These are phyloP conservation scores for Paradendryphiella salina DNA, from an alignment of 2,329 filamentous ascomycete genomes.

Conservation along the genomic window DNA sequence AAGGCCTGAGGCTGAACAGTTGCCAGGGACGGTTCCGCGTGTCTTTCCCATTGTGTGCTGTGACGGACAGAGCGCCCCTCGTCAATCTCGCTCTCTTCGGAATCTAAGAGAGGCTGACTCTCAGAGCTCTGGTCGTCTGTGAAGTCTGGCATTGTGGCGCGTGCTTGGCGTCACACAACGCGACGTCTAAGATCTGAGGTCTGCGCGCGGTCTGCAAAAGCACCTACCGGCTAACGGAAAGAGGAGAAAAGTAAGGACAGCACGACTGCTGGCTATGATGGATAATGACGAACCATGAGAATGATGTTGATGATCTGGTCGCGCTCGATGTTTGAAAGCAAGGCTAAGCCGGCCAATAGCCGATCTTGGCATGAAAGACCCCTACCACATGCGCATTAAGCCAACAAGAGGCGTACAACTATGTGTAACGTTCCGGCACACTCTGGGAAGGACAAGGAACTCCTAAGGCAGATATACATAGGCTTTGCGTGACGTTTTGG, in stretches of 20 bases:
- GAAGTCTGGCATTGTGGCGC: constrained; percentile 10
- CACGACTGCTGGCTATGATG: constrained; percentile 5
- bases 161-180: constrained; percentile 7
- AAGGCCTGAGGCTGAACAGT: constrained; percentile 43
- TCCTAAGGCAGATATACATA: background rate
- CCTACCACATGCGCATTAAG: background rate
- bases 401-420: background rate
- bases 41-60: constrained; percentile 38
- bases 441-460: too few species aligned
- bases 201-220: background rate
- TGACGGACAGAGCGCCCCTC: constrained; percentile 22
- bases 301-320: constrained; percentile 8
- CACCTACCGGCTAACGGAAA: background rate
- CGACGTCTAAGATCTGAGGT: constrained; percentile 8
- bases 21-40: constrained; percentile 43
- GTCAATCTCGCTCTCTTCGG: constrained; percentile 23
- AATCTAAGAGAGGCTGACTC: constrained; percentile 26
- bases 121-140: constrained; percentile 22
- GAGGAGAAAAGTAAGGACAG: background rate
- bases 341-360: background rate
- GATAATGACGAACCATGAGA: constrained; percentile 14
- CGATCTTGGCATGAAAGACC: background rate
- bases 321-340: background rate
- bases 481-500: too few species aligned
- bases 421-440: background rate